Evolutionary conservation across 805 yeast species (phyloP).

Genomic region (Wickerhamomyces strasburgensis): DNA sequence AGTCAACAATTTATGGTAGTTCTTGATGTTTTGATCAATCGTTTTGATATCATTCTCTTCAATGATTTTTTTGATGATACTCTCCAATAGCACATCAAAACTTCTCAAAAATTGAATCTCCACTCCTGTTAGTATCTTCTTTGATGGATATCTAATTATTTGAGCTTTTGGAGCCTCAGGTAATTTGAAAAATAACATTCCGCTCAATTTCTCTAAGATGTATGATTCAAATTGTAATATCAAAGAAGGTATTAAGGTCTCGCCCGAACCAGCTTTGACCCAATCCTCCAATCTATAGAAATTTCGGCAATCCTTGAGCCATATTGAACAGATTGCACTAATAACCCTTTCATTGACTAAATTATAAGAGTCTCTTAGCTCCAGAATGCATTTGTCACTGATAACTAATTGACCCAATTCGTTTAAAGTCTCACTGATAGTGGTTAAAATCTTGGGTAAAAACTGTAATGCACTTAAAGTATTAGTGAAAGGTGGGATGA

Average conservation of each 20-base stretch:
- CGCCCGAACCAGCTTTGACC: constrained; percentile 31
- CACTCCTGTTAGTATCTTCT: constrained; percentile 32
- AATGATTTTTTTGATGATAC: constrained; percentile 36
- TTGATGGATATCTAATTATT: constrained; percentile 33
- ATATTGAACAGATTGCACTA: constrained; percentile 43
- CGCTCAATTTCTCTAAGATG: constrained; percentile 30
- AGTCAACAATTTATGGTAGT: constrained; percentile 44
- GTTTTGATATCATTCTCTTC: constrained; percentile 29
- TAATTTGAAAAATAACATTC: constrained; percentile 29
- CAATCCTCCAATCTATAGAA: constrained; percentile 37
- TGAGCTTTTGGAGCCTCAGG: constrained; percentile 32
- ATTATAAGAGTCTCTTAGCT: constrained; percentile 32
- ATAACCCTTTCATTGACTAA: constrained; percentile 39
- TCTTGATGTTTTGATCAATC: constrained; percentile 26
- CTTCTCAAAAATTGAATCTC: constrained; percentile 37
- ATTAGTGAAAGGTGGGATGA: constrained; percentile 62
- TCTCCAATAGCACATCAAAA: constrained; percentile 42
- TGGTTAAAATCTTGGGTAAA: constrained; percentile 40
- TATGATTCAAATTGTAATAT: constrained; percentile 30
- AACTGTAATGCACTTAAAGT: constrained; percentile 54
- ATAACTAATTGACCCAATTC: constrained; percentile 41
- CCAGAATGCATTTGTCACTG: constrained; percentile 33
- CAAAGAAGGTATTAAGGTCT: constrained; percentile 33
- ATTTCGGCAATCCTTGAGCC: constrained; percentile 44
- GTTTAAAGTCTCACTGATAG: constrained; percentile 36